phyloP scores from a whole-genome alignment of 163 green algal species.

The Coccomyxa subellipsoidea region DNA sequence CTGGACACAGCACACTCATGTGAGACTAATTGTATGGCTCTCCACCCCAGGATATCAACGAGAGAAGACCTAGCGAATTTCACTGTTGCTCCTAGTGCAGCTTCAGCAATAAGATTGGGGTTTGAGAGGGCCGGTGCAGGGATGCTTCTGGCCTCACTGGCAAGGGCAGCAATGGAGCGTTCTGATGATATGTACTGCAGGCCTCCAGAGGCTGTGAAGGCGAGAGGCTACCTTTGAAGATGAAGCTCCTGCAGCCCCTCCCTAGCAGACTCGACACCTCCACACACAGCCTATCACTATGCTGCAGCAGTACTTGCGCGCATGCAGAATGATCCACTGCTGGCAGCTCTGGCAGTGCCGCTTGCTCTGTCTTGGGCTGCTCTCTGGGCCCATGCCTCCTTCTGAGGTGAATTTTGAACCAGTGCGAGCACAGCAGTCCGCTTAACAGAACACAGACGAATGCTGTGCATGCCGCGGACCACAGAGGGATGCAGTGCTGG shows the following conservation, averaged over 20 bases:
- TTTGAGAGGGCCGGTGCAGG: too few species aligned
- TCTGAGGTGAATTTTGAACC: neutral
- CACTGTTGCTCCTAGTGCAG: too few species aligned
- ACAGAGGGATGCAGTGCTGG: neutral
- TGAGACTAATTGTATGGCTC: neutral
- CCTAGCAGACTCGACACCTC: neutral
- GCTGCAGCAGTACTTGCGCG: neutral
- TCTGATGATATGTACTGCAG: too few species aligned
- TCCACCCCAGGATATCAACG: too few species aligned
- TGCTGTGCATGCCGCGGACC: neutral
- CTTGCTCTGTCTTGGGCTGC: neutral
- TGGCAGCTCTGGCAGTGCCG: neutral
- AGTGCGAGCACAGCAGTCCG: neutral
- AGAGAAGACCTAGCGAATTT: too few species aligned
- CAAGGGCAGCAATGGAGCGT: too few species aligned
- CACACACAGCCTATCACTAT: neutral
- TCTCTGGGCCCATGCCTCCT: neutral
- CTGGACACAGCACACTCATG: neutral
- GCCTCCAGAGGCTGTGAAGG: neutral
- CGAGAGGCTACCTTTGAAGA: neutral
- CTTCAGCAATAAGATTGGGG: too few species aligned
- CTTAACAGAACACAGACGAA: neutral
- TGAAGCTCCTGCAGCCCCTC: neutral
- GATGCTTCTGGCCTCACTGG: too few species aligned
- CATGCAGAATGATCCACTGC: neutral